Conservation (phyloP, 768 basidiomycete species). For the Crepidotus variabilis region DNA sequence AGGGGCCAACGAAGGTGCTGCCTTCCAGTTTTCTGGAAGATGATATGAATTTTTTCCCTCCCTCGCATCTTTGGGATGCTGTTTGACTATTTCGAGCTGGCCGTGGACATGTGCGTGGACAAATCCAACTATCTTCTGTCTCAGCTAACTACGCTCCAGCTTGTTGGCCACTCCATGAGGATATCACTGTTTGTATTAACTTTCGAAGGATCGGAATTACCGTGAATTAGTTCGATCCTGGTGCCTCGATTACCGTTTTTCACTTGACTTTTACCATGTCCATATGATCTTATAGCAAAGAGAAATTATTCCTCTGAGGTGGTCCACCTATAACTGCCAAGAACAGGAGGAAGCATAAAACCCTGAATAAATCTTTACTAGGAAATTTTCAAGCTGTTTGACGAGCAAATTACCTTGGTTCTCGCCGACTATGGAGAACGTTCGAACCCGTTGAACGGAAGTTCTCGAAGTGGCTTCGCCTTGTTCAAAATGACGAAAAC, state of each 20-base stretch:
- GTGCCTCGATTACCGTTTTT: background rate
- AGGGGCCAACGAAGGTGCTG: background rate
- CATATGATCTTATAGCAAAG: background rate
- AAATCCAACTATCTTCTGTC: background rate
- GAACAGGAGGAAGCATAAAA: too few relatives aligned
- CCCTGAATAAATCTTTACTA: too few relatives aligned
- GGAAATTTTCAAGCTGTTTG: too few relatives aligned
- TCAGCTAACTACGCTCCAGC: background rate
- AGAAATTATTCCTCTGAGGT: background rate
- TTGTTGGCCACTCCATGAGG: background rate
- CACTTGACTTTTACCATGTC: background rate
- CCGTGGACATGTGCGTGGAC: background rate
- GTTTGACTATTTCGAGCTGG: background rate
- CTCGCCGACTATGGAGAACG: too few relatives aligned
- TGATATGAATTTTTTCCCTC: background rate
- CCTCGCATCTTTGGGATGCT: background rate
- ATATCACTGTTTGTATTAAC: background rate
- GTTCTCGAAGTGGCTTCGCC: too few relatives aligned
- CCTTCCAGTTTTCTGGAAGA: background rate
- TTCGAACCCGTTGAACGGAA: too few relatives aligned
- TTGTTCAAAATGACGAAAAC: background rate
- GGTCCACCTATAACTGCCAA: background rate
- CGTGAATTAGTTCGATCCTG: background rate
- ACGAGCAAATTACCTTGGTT: too few relatives aligned
- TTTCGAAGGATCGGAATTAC: background rate